Percentiles rank a stretch among this genome's conserved stretches.
phyloP scores from a whole-genome alignment of 2,329 filamentous ascomycete species.

The Penicillium sp. region DNA sequence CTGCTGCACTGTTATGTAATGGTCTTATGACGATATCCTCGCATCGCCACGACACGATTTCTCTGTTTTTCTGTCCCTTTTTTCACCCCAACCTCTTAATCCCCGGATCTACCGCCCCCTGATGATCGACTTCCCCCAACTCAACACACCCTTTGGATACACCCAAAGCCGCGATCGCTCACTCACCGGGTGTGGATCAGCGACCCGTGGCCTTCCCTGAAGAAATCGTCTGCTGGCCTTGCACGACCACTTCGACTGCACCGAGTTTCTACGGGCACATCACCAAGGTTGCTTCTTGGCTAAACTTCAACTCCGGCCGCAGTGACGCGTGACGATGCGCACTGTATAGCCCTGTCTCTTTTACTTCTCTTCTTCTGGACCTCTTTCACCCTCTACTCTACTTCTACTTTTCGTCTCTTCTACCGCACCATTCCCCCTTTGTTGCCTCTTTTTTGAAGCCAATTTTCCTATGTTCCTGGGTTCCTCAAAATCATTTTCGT shows the following conservation, averaged over 20 bases:
- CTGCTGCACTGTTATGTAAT: slow-evolving; percentile 94
- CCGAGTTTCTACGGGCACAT: neutral
- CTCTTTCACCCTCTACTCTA: slow-evolving; percentile 13
- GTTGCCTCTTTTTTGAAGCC: slow-evolving; percentile 24
- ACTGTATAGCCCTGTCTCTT: slow-evolving; percentile 4
- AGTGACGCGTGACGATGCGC: neutral
- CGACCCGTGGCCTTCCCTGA: slow-evolving; percentile 12
- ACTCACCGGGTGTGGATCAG: slow-evolving; percentile 16
- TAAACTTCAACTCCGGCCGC: neutral
- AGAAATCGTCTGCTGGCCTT: slow-evolving; percentile 25
- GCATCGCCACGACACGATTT: slow-evolving; percentile 24
- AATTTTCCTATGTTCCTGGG: slow-evolving; percentile 31
- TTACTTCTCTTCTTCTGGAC: neutral
- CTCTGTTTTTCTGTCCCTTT: slow-evolving; percentile 2
- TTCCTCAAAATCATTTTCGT: slow-evolving; percentile 21
- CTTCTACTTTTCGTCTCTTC: slow-evolving; percentile 21
- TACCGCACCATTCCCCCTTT: slow-evolving; percentile 19
- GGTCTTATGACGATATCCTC: slow-evolving; percentile 28
- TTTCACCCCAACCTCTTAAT: slow-evolving; percentile 11
- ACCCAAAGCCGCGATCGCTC: slow-evolving; percentile 17
- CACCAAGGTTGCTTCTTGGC: neutral
- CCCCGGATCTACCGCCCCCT: slow-evolving; percentile 20
- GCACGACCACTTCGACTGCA: slow-evolving; percentile 17
- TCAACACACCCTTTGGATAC: slow-evolving; percentile 8
- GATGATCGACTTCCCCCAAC: slow-evolving; percentile 14